Percentiles rank a stretch among this genome's conserved stretches.
These are phyloP conservation scores for Hypoxylon crocopeplum DNA, from an alignment of 495 filamentous ascomycete species.

Conservation along the genomic window DNA sequence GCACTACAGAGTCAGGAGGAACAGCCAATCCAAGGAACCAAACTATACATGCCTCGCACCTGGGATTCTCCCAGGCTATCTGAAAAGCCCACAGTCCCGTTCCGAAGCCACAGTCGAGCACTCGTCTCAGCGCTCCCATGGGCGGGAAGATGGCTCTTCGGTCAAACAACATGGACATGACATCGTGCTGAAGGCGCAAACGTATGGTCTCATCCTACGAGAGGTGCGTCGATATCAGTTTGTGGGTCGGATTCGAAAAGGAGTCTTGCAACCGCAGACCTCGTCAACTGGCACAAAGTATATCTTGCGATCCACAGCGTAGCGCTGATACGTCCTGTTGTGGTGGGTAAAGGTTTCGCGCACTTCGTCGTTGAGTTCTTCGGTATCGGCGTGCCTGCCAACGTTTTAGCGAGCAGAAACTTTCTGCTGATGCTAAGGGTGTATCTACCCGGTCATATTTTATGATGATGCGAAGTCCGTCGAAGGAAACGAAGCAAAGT, in stretches of 20 bases:
- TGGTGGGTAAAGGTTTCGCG: slow-evolving; percentile 69
- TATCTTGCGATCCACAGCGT: slow-evolving; percentile 72
- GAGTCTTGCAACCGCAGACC: slow-evolving; percentile 52
- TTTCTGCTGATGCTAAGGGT: slow-evolving; percentile 16
- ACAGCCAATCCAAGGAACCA: slow-evolving; percentile 17
- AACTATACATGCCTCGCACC: slow-evolving; percentile 69
- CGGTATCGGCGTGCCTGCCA: slow-evolving; percentile 41
- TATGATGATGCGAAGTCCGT: slow-evolving; percentile 11
- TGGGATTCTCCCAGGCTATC: slow-evolving; percentile 66
- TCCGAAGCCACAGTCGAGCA: slow-evolving; percentile 82
- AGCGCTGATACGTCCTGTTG: slow-evolving; percentile 74
- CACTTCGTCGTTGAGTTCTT: slow-evolving; percentile 52
- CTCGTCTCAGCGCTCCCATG: slow-evolving; percentile 64
- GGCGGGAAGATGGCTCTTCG: slow-evolving; percentile 81
- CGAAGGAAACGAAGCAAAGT: slow-evolving; percentile 17
- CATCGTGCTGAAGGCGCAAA: slow-evolving; percentile 70
- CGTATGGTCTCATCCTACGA: slow-evolving; percentile 81
- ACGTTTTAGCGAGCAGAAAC: slow-evolving; percentile 33
- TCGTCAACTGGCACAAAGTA: slow-evolving; percentile 88
- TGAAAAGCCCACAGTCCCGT: slow-evolving; percentile 61
- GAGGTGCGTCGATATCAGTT: slow-evolving; percentile 30
- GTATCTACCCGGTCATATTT: slow-evolving; percentile 43
- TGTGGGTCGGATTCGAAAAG: slow-evolving; percentile 22
- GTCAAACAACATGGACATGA: slow-evolving; percentile 78
- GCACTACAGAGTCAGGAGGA: slow-evolving; percentile 4